Evolutionary conservation across 192 early-diverging fungal species (phyloP), one percentile per base, ranked within the genome.

Genomic region (Podila epigama): DNA sequence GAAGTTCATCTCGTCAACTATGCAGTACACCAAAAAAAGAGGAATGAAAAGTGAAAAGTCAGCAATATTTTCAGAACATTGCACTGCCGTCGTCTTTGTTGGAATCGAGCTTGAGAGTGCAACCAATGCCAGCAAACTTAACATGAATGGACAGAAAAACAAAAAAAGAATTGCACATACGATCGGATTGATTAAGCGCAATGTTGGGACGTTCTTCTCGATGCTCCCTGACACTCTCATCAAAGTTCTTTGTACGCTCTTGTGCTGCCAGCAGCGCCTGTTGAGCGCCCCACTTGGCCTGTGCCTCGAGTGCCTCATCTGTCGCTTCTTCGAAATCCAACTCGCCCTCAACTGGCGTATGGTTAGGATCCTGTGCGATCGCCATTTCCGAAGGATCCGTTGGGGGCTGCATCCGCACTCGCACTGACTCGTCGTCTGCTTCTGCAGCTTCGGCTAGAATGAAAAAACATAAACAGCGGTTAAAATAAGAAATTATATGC

Each of bases 1-100:
- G 81, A 95, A 93, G 66, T 95, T 90, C 92, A 96, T 94, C 29
- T 88, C 83, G 64, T 94, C 94, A 44, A 94, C 84, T 70, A 73
- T 59, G n/a, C 1, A 25, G 28, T 18, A 63, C 40, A 37, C 31
- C 7, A 55, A 59, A 63, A 41, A 3, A 54, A 31, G 18, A 39
- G n/a, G n/a, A n/a, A n/a, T n/a, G n/a, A 35, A 16, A 36, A 60
- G 15, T 37, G 22, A 8, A 11, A 5, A n/a, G 28, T 60, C 13
- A 37, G 29, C 32, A 35, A 22, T 40, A 27, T 20, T 25, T 54
- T n/a, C 32, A 60, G 25, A 22, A 15, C 34, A 67, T n/a, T n/a
- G n/a, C n/a, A n/a, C n/a, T n/a, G n/a, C n/a, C n/a, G n/a, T n/a
- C n/a, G n/a, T n/a, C n/a, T n/a, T n/a, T n/a, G n/a, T n/a, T n/a